phyloP scores from a whole-genome alignment of 805 yeast species.

The Nematodospora valgi region DNA sequence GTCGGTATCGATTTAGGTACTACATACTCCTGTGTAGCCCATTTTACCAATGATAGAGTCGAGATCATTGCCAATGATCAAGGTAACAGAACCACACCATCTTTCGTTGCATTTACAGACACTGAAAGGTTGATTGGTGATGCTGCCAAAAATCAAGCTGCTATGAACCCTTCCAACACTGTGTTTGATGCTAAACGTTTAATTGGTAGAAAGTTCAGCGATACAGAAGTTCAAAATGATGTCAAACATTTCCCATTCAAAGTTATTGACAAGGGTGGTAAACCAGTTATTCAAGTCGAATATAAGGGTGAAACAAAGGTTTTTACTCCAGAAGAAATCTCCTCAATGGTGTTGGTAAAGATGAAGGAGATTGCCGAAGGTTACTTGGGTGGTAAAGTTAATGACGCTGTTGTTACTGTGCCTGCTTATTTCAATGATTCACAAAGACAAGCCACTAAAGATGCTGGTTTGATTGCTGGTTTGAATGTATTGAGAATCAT shows the following conservation, averaged over 20 bases:
- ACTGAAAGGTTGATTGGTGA: constrained; percentile 94
- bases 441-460: constrained; percentile 44
- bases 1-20: constrained; percentile 96
- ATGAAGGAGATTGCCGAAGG: constrained; percentile 95
- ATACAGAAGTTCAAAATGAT: constrained; percentile 75
- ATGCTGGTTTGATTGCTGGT: constrained; percentile 46
- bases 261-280: constrained; percentile 72
- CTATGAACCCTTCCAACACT: constrained; percentile 91
- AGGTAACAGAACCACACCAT: constrained; percentile 98
- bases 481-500: constrained; percentile 42
- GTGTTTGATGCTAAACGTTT: constrained; percentile 95
- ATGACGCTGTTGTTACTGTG: constrained; percentile 44
- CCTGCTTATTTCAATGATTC: constrained; percentile 44
- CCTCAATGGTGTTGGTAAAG: constrained; percentile 87
- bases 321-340: constrained; percentile 92
- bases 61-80: constrained; percentile 96
- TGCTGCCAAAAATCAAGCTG: constrained; percentile 98
- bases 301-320: constrained; percentile 82
- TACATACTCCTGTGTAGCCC: constrained; percentile 95
- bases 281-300: constrained; percentile 85
- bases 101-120: constrained; percentile 94
- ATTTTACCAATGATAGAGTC: constrained; percentile 67
- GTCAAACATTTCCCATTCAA: constrained; percentile 88
- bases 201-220: constrained; percentile 78
- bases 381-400: constrained; percentile 78